Conservation (phyloP, 2,329 filamentous ascomycete species). For the Gaeumannomyces sp. region DNA sequence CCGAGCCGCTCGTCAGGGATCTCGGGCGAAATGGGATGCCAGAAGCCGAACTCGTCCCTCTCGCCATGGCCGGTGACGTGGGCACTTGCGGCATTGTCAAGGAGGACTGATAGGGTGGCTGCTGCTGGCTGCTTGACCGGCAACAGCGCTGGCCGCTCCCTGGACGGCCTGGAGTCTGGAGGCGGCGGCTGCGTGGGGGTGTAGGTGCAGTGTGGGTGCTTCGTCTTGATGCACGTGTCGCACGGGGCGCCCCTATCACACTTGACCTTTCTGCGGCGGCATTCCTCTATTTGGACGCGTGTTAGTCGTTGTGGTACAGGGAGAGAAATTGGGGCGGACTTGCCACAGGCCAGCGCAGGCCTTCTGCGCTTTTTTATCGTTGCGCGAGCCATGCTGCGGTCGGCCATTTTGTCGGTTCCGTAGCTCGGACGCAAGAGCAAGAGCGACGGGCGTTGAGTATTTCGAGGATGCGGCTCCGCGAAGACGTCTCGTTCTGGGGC, state of each 20-base stretch:
- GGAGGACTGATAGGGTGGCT: too few relatives aligned
- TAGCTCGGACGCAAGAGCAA: background rate
- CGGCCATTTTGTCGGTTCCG: background rate
- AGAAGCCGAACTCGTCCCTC: background rate
- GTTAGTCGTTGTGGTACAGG: background rate
- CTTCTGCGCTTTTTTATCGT: constrained; percentile 5
- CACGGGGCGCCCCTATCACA: background rate
- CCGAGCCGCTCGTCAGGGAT: background rate
- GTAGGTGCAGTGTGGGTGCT: background rate
- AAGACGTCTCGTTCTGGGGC: too few relatives aligned
- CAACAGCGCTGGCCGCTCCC: too few relatives aligned
- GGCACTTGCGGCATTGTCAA: too few relatives aligned
- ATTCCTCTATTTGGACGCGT: background rate
- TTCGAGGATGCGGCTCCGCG: too few relatives aligned
- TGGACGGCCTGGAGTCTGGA: too few relatives aligned
- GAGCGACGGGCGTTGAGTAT: background rate
- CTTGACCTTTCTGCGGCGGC: constrained; percentile 5
- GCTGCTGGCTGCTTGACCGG: too few relatives aligned
- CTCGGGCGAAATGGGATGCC: background rate
- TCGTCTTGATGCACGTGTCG: background rate
- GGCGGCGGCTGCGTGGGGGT: background rate
- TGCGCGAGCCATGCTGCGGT: background rate
- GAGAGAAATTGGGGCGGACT: background rate
- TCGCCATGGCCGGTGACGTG: background rate
- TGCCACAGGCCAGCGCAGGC: constrained; percentile 3